Conservation (phyloP, 371 early-diverging fungal species). For the Mortierella polycephala region DNA sequence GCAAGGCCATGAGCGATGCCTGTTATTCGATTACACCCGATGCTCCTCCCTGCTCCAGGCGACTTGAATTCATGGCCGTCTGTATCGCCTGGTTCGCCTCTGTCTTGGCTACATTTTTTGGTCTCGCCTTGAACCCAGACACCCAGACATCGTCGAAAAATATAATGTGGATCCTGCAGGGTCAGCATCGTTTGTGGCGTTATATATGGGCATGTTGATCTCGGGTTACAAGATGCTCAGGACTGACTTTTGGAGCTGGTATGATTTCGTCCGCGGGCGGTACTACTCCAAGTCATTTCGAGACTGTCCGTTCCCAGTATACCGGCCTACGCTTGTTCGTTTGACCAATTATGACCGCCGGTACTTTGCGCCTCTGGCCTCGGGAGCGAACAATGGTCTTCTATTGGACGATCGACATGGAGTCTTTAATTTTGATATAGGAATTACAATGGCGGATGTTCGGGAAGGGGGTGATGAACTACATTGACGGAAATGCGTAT, state of each 20-base stretch:
- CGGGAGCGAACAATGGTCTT: constrained; percentile 1
- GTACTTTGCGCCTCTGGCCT: not conserved
- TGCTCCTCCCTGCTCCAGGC: constrained; percentile 4
- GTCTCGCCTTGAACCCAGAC: not conserved
- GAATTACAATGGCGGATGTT: constrained; percentile 6
- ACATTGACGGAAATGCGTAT: constrained; percentile 1
- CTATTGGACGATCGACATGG: constrained; percentile 3
- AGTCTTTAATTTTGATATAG: constrained; percentile 4
- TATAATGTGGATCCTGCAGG: constrained; percentile 9
- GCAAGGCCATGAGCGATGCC: not conserved
- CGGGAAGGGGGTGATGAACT: constrained; percentile 5
- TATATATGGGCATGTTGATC: constrained; percentile 4
- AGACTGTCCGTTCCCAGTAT: constrained; percentile 1
- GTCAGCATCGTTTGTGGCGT: constrained; percentile 2
- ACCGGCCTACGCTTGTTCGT: constrained; percentile 1
- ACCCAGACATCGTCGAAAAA: not conserved
- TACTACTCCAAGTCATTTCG: constrained; percentile 1
- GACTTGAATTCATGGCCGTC: constrained; percentile 1
- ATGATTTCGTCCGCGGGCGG: constrained; percentile 7
- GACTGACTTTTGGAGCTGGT: constrained; percentile 10
- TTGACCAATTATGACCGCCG: constrained; percentile 5
- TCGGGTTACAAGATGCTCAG: constrained; percentile 11
- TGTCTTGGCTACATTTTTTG: constrained; percentile 12
- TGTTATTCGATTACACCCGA: constrained; percentile 8
- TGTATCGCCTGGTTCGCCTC: constrained; percentile 6